A percentile compares a stretch with the other conserved stretches of the same genome.
Conservation (phyloP, 306 rosid genomes). For the Sophora flavescens region DNA sequence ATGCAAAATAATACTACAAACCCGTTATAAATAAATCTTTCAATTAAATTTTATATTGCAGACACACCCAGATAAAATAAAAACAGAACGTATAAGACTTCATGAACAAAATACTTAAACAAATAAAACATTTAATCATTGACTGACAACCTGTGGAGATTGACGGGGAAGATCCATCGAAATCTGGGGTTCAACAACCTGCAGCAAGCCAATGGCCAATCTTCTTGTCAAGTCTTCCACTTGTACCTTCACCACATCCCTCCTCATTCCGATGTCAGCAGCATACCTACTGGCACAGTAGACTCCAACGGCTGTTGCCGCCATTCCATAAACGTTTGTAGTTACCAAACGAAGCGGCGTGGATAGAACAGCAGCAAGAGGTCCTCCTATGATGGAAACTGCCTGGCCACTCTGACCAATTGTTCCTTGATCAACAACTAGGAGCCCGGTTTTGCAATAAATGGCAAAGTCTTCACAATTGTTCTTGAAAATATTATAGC, state of each 20-base stretch:
- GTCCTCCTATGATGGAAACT: conserved; percentile 88
- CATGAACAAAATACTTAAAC: too few species aligned
- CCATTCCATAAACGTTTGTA: conserved; percentile 83
- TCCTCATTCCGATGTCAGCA: conserved; percentile 84
- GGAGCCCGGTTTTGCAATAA: conserved; percentile 91
- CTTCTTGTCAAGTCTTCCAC: conserved; percentile 85
- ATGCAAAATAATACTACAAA: too few species aligned
- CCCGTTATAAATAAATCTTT: too few species aligned
- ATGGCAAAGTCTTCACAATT: conserved; percentile 96
- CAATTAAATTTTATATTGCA: too few species aligned
- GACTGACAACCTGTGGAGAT: too few species aligned
- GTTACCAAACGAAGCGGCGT: conserved; percentile 78
- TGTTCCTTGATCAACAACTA: conserved; percentile 70
- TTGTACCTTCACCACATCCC: conserved; percentile 71
- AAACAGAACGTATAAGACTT: too few species aligned
- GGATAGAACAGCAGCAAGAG: conserved; percentile 86
- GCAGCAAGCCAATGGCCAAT: conserved; percentile 65
- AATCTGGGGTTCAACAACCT: conserved; percentile 67
- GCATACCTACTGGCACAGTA: conserved; percentile 92
- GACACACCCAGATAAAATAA: too few species aligned
- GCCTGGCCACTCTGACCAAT: conserved; percentile 94
- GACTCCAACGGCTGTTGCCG: conserved; percentile 68
- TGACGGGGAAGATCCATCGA: too few species aligned
- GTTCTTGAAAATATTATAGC: conserved; percentile 86
- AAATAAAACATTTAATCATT: too few species aligned